Evolutionary conservation across 495 filamentous ascomycete genomes (phyloP).

Genomic region (Aspergillus heteromorphus): DNA sequence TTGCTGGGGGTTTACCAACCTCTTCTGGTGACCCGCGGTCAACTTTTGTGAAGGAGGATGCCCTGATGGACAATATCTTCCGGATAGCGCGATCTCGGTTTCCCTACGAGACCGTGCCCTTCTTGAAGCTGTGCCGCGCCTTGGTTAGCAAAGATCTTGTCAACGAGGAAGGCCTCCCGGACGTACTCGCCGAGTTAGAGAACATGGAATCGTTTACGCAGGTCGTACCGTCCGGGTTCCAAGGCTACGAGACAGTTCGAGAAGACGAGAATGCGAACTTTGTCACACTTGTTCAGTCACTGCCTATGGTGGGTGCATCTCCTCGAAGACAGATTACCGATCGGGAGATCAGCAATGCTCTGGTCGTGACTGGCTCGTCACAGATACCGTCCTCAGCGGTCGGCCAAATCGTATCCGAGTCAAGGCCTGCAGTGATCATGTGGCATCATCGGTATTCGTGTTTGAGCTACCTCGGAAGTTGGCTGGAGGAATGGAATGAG

Average conservation of each 20-base stretch:
- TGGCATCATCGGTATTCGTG: slow-evolving; percentile 74
- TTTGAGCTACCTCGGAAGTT: slow-evolving; percentile 68
- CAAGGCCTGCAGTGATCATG: slow-evolving; percentile 56
- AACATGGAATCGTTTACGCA: slow-evolving; percentile 69
- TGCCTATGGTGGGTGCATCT: slow-evolving; percentile 34
- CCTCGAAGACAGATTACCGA: slow-evolving; percentile 17
- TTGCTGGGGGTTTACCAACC: slow-evolving; percentile 26
- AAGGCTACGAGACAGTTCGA: slow-evolving; percentile 64
- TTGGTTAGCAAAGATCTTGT: slow-evolving; percentile 36
- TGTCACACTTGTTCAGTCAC: slow-evolving; percentile 35
- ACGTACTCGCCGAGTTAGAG: slow-evolving; percentile 52
- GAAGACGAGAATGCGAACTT: slow-evolving; percentile 80
- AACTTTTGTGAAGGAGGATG: slow-evolving; percentile 49
- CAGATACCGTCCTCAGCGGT: slow-evolving; percentile 54
- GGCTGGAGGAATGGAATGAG: slow-evolving; percentile 55
- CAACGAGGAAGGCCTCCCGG: slow-evolving; percentile 45
- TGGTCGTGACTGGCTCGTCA: slow-evolving; percentile 37
- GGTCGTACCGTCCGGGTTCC: slow-evolving; percentile 56
- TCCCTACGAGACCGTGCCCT: slow-evolving; percentile 81
- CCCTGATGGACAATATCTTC: slow-evolving; percentile 53
- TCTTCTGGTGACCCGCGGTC: slow-evolving; percentile 42
- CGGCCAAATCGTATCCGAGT: slow-evolving; percentile 66
- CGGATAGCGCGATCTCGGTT: slow-evolving; percentile 64
- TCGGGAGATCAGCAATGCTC: slow-evolving; percentile 23
- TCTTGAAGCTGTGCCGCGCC: slow-evolving; percentile 60